Evolutionary conservation across 2,329 filamentous ascomycete genomes (phyloP).

Genomic region (Fusarium robinianum): DNA sequence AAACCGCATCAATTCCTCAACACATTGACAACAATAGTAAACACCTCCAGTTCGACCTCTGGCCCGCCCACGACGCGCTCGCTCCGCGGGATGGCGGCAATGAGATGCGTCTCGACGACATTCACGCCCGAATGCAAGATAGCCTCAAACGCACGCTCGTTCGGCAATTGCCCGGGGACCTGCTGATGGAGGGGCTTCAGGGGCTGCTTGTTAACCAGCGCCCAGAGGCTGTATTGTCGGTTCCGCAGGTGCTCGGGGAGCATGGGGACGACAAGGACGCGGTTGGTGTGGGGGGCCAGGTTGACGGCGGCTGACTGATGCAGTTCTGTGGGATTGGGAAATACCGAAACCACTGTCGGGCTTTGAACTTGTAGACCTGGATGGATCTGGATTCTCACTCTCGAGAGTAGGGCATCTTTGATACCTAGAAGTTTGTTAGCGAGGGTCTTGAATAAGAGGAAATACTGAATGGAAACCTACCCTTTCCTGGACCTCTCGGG

Average conservation of each 20-base stretch:
- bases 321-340: slow-evolving; percentile 66
- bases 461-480: slow-evolving; percentile 36
- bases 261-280: slow-evolving; percentile 71
- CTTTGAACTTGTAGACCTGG: slow-evolving; percentile 65
- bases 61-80: slow-evolving; percentile 61
- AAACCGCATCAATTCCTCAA: slow-evolving; percentile 56
- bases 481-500: slow-evolving; percentile 49
- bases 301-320: slow-evolving; percentile 76
- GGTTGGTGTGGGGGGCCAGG: slow-evolving; percentile 68
- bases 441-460: not conserved
- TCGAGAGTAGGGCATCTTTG: slow-evolving; percentile 68
- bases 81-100: slow-evolving; percentile 68
- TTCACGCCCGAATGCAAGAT: slow-evolving; percentile 74
- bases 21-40: slow-evolving; percentile 76
- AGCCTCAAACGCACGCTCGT: slow-evolving; percentile 75
- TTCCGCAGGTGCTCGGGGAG: slow-evolving; percentile 65
- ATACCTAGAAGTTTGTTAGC: slow-evolving; percentile 47
- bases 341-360: slow-evolving; percentile 66
- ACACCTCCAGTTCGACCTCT: slow-evolving; percentile 76
- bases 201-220: slow-evolving; percentile 69
- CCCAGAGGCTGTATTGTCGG: slow-evolving; percentile 77
- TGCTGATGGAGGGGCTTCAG: slow-evolving; percentile 54
- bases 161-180: slow-evolving; percentile 59
- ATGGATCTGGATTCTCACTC: slow-evolving; percentile 69
- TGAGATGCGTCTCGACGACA: slow-evolving; percentile 75